These are phyloP conservation scores for Galium porrigens DNA, from an alignment of 305 asterid genomes.

Conservation along the genomic window DNA sequence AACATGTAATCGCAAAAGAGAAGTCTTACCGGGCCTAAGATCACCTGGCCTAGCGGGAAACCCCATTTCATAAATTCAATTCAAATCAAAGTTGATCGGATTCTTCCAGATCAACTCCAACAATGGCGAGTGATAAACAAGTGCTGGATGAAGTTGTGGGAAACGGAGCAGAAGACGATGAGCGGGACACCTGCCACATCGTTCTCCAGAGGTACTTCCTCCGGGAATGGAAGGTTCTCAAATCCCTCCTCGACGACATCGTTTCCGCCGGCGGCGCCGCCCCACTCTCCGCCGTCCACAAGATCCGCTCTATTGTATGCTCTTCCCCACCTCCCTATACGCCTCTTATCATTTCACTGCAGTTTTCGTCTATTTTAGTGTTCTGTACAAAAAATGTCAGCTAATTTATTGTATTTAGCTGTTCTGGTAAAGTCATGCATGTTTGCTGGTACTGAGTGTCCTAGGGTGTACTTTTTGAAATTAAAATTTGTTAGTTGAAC, in stretches of 20 bases:
- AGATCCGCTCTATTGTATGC: constrained; percentile 72
- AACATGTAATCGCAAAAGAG: too few relatives aligned
- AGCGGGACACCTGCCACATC: constrained; percentile 64
- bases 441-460: background rate
- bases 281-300: constrained; percentile 53
- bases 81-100: constrained; percentile 6
- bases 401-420: background rate
- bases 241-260: constrained; percentile 61
- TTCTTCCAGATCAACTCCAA: background rate
- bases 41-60: constrained; percentile 14
- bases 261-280: constrained; percentile 51
- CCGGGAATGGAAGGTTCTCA: constrained; percentile 82
- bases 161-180: constrained; percentile 50
- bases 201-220: constrained; percentile 69
- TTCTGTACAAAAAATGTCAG: too few relatives aligned
- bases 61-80: background rate
- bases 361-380: background rate
- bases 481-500: background rate
- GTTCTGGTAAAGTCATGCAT: background rate
- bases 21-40: background rate
- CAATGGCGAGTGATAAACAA: constrained; percentile 7
- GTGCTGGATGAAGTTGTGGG: constrained; percentile 6
- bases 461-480: background rate
- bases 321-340: constrained; percentile 8
- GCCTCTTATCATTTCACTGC: background rate